Evolutionary conservation across 495 filamentous ascomycete genomes (phyloP).

Genomic region (Aspergillus steynii): DNA sequence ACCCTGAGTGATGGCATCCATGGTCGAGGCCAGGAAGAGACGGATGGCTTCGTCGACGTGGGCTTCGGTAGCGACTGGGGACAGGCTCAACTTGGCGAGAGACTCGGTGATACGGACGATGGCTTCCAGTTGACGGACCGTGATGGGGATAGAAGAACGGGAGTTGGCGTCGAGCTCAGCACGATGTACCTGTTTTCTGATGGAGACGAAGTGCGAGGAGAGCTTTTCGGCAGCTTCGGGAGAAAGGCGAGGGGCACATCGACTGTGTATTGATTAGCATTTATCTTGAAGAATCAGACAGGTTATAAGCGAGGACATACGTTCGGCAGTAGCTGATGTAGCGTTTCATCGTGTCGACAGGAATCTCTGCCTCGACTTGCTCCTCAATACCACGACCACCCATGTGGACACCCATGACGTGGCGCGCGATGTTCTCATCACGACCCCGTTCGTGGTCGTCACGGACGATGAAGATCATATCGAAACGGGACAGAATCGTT

Average conservation of each 20-base stretch:
- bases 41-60: slow-evolving; percentile 99
- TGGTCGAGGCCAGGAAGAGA: slow-evolving; percentile 93
- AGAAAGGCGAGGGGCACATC: slow-evolving; percentile 89
- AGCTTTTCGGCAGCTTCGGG: slow-evolving; percentile 95
- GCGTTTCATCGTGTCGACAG: slow-evolving; percentile 95
- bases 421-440: slow-evolving; percentile 91
- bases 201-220: slow-evolving; percentile 94
- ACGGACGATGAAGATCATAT: slow-evolving; percentile 99
- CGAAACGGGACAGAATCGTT: slow-evolving; percentile 96
- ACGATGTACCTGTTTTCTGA: slow-evolving; percentile 91
- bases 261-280: slow-evolving; percentile 54
- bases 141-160: slow-evolving; percentile 94
- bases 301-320: slow-evolving; percentile 49
- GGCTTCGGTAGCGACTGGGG: slow-evolving; percentile 78
- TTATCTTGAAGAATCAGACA: not conserved
- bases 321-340: slow-evolving; percentile 98
- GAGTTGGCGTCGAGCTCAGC: slow-evolving; percentile 83
- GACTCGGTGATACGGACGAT: slow-evolving; percentile 97
- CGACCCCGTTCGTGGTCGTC: slow-evolving; percentile 89
- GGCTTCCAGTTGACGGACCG: slow-evolving; percentile 93
- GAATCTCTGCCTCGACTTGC: slow-evolving; percentile 78
- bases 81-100: slow-evolving; percentile 86
- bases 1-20: slow-evolving; percentile 95
- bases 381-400: slow-evolving; percentile 83
- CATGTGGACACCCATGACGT: slow-evolving; percentile 99